These are phyloP conservation scores for Acer campestre DNA, from an alignment of 345 rosid genomes.

Conservation along the genomic window DNA sequence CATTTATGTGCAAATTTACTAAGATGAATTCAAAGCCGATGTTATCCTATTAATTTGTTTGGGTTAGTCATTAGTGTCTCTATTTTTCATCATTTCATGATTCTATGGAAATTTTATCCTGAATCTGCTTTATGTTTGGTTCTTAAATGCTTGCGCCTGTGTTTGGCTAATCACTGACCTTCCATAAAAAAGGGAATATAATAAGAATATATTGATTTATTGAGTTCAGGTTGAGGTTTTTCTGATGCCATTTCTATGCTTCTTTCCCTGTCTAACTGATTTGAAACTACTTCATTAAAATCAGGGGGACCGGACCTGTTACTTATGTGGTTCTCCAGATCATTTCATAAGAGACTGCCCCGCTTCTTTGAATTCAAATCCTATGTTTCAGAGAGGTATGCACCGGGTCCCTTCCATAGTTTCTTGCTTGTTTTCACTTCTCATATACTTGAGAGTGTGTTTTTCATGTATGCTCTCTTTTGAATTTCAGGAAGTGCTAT, in stretches of 20 bases:
- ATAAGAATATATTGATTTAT: neutral
- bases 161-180: no score
- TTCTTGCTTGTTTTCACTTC: neutral
- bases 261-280: constrained; percentile 4
- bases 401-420: neutral
- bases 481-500: constrained; percentile 34
- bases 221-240: neutral
- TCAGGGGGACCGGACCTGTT: constrained; percentile 48
- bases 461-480: constrained; percentile 6
- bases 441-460: neutral
- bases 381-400: constrained; percentile 43
- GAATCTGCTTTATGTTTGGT: no score
- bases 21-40: neutral
- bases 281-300: constrained; percentile 19
- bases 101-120: no score
- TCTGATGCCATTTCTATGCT: neutral
- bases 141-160: no score
- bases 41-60: neutral
- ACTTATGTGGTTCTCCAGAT: constrained; percentile 51
- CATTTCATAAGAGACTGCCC: constrained; percentile 57
- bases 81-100: no score
- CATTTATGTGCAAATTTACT: neutral
- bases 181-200: neutral
- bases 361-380: constrained; percentile 28
- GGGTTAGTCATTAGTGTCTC: no score